Evolutionary conservation across 2,329 filamentous ascomycete genomes (phyloP).

Genomic region (Fusarium pseudocircinatum): DNA sequence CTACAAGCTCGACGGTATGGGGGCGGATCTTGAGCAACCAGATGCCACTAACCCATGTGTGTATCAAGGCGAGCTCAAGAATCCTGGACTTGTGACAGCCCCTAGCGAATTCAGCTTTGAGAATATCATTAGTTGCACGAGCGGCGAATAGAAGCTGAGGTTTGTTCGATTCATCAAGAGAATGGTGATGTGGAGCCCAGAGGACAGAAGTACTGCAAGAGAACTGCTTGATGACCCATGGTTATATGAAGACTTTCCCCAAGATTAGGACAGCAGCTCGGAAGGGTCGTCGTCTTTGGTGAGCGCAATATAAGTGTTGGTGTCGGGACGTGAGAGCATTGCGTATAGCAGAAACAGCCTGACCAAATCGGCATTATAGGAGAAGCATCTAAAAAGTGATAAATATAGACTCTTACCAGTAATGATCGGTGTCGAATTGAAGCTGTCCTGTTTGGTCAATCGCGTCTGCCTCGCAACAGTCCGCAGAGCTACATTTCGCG

Average conservation of each 20-base stretch:
- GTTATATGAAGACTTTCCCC: conserved; percentile 13
- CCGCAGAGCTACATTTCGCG: neutral
- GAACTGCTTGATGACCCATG: conserved; percentile 46
- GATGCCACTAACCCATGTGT: neutral
- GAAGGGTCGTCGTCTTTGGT: neutral
- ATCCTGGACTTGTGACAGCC: conserved; percentile 33
- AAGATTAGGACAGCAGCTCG: neutral
- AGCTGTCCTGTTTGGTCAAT: neutral
- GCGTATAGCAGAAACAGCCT: neutral
- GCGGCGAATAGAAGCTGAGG: conserved; percentile 24
- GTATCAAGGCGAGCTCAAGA: conserved; percentile 30
- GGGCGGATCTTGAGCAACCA: neutral
- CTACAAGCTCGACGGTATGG: neutral
- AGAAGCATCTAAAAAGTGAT: fast-evolving
- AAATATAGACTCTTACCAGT: neutral
- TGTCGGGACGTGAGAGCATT: neutral
- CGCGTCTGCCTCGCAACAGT: neutral
- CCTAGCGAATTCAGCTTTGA: conserved; percentile 30
- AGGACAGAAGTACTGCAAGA: conserved; percentile 43
- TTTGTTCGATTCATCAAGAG: conserved; percentile 45
- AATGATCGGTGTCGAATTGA: neutral
- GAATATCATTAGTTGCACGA: neutral
- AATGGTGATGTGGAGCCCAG: conserved; percentile 45
- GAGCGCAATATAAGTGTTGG: neutral
- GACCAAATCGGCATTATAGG: fast-evolving